Evolutionary conservation across 192 early-diverging fungal species (phyloP), one percentile per base, ranked within the genome.

Genomic region (Linnemannia hyalina): DNA sequence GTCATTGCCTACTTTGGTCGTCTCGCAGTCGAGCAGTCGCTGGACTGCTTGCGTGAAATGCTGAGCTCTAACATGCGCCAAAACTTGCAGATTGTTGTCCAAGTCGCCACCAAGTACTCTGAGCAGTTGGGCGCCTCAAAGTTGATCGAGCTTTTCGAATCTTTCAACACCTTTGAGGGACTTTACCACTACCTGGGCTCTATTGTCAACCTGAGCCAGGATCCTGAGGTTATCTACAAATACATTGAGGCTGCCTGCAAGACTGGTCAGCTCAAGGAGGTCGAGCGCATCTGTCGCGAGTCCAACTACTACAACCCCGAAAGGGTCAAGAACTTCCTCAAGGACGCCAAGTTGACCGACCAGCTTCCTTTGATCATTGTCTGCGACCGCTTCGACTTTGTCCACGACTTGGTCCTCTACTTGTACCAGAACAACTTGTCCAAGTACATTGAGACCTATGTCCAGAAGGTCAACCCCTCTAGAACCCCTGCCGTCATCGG

Each of bases 391-490:
- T 97, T 95, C 83, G 94, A 96, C 89, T 99, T 95, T 92, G 98
- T 99, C 49, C 98, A 99, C 81, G 99, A 99, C 78, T 90, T 99
- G 38, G 96, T 99, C 10, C 92, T 99, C 44, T 98, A 96, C 70
- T 90, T 99, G 84, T 99, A 99, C 91, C 97, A 98, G 76, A 97
- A 97, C 90, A 95, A 95, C 75, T 87, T 97, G 82, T 95, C 92
- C 88, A 97, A 98, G 91, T 99, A 97, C 90, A 98, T 99, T 85
- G 99, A 99, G 90, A 95, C 98, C 26, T 99, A 99, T 82, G 99
- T 99, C n/a, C 99, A 99, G 82, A 98, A 97, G 83, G 98, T 99
- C 74, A 99, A 99, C 89, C 92, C 99, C 9, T 82, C 93, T 40
- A 96, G 99, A 74, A 96, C 98, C 47, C 98, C 99, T 44, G 93